Evolutionary conservation across 495 filamentous ascomycete species (phyloP), one percentile per base, ranked within the genome.

Genomic region (Annulohypoxylon maeteangense): DNA sequence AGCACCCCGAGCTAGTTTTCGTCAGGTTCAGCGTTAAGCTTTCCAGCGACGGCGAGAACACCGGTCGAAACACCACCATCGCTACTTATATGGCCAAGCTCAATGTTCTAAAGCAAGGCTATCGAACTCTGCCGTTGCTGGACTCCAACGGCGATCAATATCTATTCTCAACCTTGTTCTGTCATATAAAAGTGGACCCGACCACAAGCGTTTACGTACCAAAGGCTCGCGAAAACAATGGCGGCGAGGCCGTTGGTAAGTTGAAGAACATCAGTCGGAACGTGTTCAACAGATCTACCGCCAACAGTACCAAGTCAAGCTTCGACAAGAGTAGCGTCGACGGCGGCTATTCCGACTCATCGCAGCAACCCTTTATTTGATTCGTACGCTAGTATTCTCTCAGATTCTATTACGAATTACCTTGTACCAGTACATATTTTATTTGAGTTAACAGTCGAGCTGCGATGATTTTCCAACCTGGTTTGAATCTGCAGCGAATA

Each of bases 31-130:
- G 89, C n/a, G 91, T 98, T 40, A 93, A 90, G 84, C 92, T 93
- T 65, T 93, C 92, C 4, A 75, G 85, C 65, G 91, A 93, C 70
- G 92, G 89, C 16, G 86, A 86, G 67, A 85, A 86, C 29, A 88
- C 74, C 7, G 71, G 68, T 25, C 89, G 83, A 76, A 90, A 90
- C 70, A 84, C 86, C 70, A 82, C 82, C 58, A 78, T 98, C 45
- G 95, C 93, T 3, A 94, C 89, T 6, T 98, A 93, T 78, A 98
- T 93, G 2, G 95, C 92, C 42, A 98, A 98, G 80, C 88, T 99
- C 45, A 90, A 83, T 81, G 93, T 89, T 67, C 85, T 99, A 25
- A 93, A 94, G 72, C 90, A 97, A 78, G 95, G 95, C n/a, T 99
- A 96, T 74, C 95, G 95, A 54, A 96, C 97, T 70, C 85, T 99